These are phyloP conservation scores for Cladosporium velox DNA, from an alignment of 2,329 filamentous ascomycete species.

Conservation along the genomic window DNA sequence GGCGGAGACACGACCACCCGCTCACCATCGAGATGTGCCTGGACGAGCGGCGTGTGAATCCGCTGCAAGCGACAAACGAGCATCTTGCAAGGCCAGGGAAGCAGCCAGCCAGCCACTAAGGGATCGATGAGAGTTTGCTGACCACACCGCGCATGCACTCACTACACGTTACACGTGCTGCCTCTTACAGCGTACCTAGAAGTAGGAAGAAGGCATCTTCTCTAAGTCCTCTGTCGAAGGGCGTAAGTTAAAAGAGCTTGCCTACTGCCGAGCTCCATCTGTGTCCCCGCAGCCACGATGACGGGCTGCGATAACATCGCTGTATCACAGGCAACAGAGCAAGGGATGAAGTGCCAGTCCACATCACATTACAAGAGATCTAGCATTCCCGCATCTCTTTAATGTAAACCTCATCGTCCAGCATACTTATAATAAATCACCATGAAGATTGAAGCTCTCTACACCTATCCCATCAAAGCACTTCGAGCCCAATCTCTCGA, in stretches of 20 bases:
- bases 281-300: conserved; percentile 6
- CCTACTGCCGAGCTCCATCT: conserved; percentile 9
- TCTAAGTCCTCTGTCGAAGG: background rate
- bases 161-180: background rate
- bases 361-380: background rate
- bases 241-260: background rate
- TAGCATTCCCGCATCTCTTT: background rate
- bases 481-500: conserved; percentile 43
- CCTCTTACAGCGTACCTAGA: background rate
- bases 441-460: conserved; percentile 42
- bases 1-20: conserved; percentile 10
- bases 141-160: background rate
- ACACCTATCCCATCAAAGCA: conserved; percentile 53
- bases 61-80: background rate
- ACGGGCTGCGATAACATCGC: background rate
- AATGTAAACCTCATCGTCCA: background rate
- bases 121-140: background rate
- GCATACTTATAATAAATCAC: background rate
- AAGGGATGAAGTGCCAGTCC: background rate
- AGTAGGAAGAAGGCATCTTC: background rate
- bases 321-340: background rate
- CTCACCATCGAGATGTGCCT: conserved; percentile 15
- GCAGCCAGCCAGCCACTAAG: background rate
- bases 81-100: background rate
- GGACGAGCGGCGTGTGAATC: background rate